Percentiles rank a stretch among this genome's conserved stretches.
These are phyloP conservation scores for Physcia stellaris DNA, from an alignment of 495 filamentous ascomycete genomes.

Conservation along the genomic window DNA sequence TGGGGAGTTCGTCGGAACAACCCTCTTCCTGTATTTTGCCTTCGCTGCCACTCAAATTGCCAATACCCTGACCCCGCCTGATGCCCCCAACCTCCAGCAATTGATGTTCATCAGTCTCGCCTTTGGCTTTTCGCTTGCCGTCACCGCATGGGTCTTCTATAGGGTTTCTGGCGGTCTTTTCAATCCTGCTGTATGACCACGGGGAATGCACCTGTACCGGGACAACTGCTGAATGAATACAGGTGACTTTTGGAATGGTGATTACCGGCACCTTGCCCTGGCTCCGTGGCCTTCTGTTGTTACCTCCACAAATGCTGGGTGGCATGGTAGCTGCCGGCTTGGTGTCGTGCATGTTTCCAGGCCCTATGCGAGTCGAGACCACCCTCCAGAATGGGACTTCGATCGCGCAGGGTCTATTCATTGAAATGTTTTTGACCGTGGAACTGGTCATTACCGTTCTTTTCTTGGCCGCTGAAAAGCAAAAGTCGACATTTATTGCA, in stretches of 20 bases:
- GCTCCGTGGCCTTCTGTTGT: slow-evolving; percentile 34
- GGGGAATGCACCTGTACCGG: too few relatives aligned
- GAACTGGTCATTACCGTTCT: slow-evolving; percentile 67
- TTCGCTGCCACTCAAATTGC: slow-evolving; percentile 61
- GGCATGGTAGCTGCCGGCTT: slow-evolving; percentile 49
- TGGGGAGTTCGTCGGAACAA: slow-evolving; percentile 33
- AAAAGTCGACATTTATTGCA: slow-evolving; percentile 64
- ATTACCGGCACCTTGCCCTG: slow-evolving; percentile 41
- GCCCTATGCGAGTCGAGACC: slow-evolving; percentile 45
- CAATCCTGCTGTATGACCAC: slow-evolving; percentile 61
- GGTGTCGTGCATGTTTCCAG: slow-evolving; percentile 48
- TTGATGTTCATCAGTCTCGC: slow-evolving; percentile 57
- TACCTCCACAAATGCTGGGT: slow-evolving; percentile 40
- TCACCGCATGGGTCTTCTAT: slow-evolving; percentile 81
- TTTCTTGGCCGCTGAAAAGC: slow-evolving; percentile 75
- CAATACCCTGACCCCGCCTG: slow-evolving; percentile 24
- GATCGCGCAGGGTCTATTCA: slow-evolving; percentile 54
- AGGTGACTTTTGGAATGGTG: slow-evolving; percentile 46
- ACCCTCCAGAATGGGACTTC: slow-evolving; percentile 41
- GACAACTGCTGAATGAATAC: too few relatives aligned
- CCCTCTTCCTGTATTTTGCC: slow-evolving; percentile 36
- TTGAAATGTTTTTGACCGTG: slow-evolving; percentile 70
- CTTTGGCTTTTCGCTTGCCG: slow-evolving; percentile 63
- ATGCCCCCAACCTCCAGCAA: slow-evolving; percentile 7
- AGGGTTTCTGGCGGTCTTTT: slow-evolving; percentile 68